These are phyloP conservation scores for Phoma sp. DNA, from an alignment of 2,329 filamentous ascomycete species.

Conservation along the genomic window DNA sequence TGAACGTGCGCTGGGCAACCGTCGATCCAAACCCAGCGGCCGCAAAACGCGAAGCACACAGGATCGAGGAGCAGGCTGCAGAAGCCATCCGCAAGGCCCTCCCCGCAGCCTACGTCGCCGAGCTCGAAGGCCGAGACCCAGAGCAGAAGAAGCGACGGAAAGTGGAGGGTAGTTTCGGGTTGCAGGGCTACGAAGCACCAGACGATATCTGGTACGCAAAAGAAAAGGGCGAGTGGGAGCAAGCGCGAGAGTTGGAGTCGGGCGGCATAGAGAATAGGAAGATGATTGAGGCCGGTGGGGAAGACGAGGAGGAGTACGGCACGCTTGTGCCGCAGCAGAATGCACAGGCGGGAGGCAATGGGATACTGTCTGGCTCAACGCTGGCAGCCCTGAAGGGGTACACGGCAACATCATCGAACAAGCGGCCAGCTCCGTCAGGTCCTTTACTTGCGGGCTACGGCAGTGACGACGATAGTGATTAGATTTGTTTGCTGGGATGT, in stretches of 20 bases:
- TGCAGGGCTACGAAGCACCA: constrained; percentile 91
- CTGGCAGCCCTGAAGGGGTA: constrained; percentile 76
- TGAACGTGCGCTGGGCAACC: constrained; percentile 97
- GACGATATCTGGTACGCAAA: constrained; percentile 93
- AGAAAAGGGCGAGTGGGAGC: constrained; percentile 71
- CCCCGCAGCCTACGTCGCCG: constrained; percentile 87
- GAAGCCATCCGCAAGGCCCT: constrained; percentile 89
- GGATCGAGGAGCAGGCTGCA: constrained; percentile 94
- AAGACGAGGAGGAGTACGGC: constrained; percentile 28
- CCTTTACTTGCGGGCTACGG: constrained; percentile 83
- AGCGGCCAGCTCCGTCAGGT: constrained; percentile 60
- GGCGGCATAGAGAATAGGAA: constrained; percentile 63
- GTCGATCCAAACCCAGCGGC: constrained; percentile 95
- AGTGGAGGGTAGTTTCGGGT: constrained; percentile 83
- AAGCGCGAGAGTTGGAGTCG: constrained; percentile 66
- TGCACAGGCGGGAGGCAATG: constrained; percentile 51
- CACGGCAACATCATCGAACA: constrained; percentile 53
- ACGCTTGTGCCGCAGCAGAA: constrained; percentile 33
- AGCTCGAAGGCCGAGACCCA: constrained; percentile 90
- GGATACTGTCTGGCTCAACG: constrained; percentile 84
- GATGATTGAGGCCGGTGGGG: constrained; percentile 56
- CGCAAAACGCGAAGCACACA: constrained; percentile 85
- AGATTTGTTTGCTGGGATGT: constrained; percentile 7
- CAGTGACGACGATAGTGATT: constrained; percentile 82
- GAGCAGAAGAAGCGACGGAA: constrained; percentile 87